Conservation (phyloP, 75 land plant genomes). For the Cupressus sempervirens region DNA sequence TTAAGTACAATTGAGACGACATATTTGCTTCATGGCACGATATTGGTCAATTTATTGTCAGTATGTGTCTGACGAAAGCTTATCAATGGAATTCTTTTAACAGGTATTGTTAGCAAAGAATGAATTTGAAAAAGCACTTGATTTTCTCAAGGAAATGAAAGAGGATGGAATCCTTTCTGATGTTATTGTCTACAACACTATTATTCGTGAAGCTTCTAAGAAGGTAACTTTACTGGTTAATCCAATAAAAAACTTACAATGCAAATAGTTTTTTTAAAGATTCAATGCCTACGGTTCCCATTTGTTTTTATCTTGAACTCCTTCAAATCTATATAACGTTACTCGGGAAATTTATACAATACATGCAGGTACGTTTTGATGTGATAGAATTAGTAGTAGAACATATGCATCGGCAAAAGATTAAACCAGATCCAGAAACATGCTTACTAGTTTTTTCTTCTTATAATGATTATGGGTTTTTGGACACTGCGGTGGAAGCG, state of each 20-base stretch:
- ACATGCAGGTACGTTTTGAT: slow-evolving; percentile 48
- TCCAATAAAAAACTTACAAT: background rate
- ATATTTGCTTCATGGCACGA: background rate
- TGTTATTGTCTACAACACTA: slow-evolving; percentile 37
- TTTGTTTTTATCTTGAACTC: background rate
- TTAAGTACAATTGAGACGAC: background rate
- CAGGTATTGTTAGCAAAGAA: slow-evolving; percentile 11
- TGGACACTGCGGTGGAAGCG: slow-evolving; percentile 48
- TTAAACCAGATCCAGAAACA: slow-evolving; percentile 60
- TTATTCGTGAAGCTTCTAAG: slow-evolving; percentile 32
- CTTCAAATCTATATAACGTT: background rate
- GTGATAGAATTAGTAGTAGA: slow-evolving; percentile 43
- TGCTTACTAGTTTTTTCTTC: slow-evolving; percentile 35
- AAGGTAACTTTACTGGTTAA: slow-evolving; percentile 25
- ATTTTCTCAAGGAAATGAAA: slow-evolving; percentile 35
- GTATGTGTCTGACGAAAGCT: background rate
- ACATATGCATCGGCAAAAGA: slow-evolving; percentile 45
- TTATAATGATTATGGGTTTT: slow-evolving; percentile 27
- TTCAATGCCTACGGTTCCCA: background rate
- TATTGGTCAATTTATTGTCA: background rate
- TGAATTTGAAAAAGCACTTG: slow-evolving; percentile 37
- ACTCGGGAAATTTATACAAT: background rate
- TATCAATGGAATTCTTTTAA: background rate
- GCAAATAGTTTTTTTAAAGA: too few species aligned
- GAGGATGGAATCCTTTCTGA: slow-evolving; percentile 33